Percentiles rank a stretch among this genome's conserved stretches.
phyloP scores from a whole-genome alignment of 257 asterid species.

The Solanum pennellii region DNA sequence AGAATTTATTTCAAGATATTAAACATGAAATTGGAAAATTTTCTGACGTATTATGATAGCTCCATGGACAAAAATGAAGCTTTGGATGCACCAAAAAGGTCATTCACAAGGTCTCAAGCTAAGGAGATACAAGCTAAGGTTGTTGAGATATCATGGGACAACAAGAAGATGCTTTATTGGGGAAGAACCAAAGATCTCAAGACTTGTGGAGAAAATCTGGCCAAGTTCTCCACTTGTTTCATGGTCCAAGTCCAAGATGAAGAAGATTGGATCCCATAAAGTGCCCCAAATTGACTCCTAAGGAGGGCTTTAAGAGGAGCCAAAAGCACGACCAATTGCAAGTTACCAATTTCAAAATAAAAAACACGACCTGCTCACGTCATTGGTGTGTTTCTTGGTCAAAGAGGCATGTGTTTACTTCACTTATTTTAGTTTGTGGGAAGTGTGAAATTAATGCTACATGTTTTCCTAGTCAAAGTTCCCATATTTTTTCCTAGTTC shows the following conservation, averaged over 20 bases:
- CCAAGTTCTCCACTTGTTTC: not conserved
- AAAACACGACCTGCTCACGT: not conserved
- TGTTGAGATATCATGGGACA: not conserved
- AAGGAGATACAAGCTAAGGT: not conserved
- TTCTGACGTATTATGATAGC: not conserved
- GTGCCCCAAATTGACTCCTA: not conserved
- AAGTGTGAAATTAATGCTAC: not conserved
- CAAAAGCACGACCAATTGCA: not conserved
- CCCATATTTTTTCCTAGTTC: not conserved
- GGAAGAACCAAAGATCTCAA: not conserved
- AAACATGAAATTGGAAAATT: not conserved
- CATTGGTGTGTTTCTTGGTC: not conserved
- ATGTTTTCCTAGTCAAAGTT: not conserved
- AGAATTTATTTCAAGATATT: not conserved
- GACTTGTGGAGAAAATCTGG: not conserved
- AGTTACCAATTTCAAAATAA: too few relatives aligned
- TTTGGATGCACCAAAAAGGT: not conserved
- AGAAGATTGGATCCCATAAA: not conserved
- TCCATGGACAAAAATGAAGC: not conserved
- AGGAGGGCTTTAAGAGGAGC: not conserved
- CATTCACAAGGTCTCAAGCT: not conserved
- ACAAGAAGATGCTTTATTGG: not conserved
- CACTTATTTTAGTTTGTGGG: not conserved
- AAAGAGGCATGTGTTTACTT: not conserved
- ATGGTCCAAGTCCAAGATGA: not conserved